A percentile compares a stretch with the other conserved stretches of the same genome.
Evolutionary conservation across 441 rosid genomes (phyloP).

Genomic region (Bocquillonia castaneifolia): DNA sequence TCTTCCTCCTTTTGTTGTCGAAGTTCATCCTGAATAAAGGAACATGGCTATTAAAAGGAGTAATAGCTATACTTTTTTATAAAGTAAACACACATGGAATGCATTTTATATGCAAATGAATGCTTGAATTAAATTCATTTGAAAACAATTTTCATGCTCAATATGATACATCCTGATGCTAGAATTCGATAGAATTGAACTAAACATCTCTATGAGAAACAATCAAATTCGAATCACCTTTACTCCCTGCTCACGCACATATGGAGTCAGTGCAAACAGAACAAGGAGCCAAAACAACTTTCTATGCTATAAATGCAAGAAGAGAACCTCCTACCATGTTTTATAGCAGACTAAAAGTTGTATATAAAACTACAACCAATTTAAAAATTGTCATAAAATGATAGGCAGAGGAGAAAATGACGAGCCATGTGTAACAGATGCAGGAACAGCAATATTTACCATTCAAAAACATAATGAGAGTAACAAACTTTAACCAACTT

Average conservation of each 20-base stretch:
- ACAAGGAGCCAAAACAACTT: background rate
- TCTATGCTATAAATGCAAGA: background rate
- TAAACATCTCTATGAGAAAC: background rate
- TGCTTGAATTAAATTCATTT: background rate
- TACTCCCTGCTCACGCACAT: background rate
- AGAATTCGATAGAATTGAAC: background rate
- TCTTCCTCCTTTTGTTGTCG: conserved; percentile 93
- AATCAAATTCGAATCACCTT: background rate
- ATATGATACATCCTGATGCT: background rate
- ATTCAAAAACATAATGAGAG: background rate
- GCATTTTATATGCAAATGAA: background rate
- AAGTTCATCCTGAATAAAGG: conserved; percentile 61
- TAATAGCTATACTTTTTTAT: background rate
- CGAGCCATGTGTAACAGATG: too few species aligned
- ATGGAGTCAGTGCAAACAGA: background rate
- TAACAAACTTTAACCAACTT: background rate
- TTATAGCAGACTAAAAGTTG: background rate
- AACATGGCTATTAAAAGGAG: conserved; percentile 9
- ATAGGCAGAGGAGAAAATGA: too few species aligned
- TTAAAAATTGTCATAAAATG: background rate
- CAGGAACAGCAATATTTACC: background rate
- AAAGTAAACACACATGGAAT: background rate
- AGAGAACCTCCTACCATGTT: background rate
- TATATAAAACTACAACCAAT: background rate
- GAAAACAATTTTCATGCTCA: background rate